Base-by-base conservation (phyloP, 2,329 filamentous ascomycete genomes). In the Diplodia sapinea region DNA sequence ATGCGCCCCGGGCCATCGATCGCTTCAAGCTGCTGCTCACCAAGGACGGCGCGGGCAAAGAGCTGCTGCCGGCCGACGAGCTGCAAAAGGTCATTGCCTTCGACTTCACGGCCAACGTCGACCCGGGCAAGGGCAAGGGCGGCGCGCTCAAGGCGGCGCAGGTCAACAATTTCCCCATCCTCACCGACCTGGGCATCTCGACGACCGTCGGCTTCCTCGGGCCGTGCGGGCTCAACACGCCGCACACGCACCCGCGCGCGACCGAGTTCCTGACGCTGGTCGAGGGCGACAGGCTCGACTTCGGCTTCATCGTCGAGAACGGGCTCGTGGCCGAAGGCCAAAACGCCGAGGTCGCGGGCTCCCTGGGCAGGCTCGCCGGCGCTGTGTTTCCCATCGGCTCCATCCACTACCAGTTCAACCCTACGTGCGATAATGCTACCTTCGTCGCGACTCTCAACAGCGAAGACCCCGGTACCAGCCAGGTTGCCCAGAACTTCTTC, bases 31-130 rank as follows among this genome's bases (percentile, higher is more conserved):
- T 71, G 13, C 74, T 80, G 49, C 72, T 80, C 11, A 75, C 75
- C 31, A 59, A 62, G 49, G 43, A 64, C 50, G 59, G 59, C 29
- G 47, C 49, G 29, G 76, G 76, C 59, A 65, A 73, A 49, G 68
- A 71, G 9, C 74, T 80, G 9, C 73, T 79, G 52, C 70, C 73
- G 6, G 73, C 70, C 13, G 74, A 77, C 2, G 73, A 71, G 4
- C 70, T 81, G 33, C 72, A 71, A 56, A 71, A 73, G 13, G 54
- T 73, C 74, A 86, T 90, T 79, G 91, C 89, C 75, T 93, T 92
- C 84, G 84, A 84, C 75, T 83, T 85, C 72, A 77, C 86, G 33
- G 29, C 23, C 20, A 17, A 54, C 50, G 33, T 50, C 62, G 50
- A 47, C 29, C 50, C 62, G 1, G 56, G 65, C 15, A 49, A 47